Evolutionary conservation across 2,329 filamentous ascomycete genomes (phyloP).

Genomic region (Fusarium chaquense): DNA sequence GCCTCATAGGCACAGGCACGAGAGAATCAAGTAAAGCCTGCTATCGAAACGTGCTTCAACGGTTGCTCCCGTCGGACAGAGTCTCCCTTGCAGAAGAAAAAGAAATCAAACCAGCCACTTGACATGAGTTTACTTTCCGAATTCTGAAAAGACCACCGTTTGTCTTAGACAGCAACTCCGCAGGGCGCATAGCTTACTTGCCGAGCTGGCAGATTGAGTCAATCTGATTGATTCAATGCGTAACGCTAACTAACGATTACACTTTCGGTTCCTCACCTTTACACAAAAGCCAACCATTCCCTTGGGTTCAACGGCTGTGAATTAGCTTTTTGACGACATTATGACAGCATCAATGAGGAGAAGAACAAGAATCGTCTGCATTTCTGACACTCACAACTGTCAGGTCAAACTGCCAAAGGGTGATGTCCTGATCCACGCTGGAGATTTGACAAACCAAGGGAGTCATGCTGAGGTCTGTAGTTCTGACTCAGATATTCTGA

Average conservation of each 20-base stretch:
- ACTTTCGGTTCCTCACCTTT: constrained; percentile 33
- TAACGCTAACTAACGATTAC: constrained; percentile 27
- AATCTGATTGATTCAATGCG: background rate
- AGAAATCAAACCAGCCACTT: constrained; percentile 11
- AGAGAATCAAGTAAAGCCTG: constrained; percentile 22
- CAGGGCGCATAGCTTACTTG: constrained; percentile 9
- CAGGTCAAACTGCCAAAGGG: constrained; percentile 74
- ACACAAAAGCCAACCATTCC: constrained; percentile 34
- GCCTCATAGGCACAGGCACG: background rate
- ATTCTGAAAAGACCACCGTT: constrained; percentile 8
- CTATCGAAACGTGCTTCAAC: constrained; percentile 18
- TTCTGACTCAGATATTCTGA: background rate
- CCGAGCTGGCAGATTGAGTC: background rate
- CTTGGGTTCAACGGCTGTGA: constrained; percentile 26
- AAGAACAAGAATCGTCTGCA: constrained; percentile 76
- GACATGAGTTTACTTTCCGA: constrained; percentile 16
- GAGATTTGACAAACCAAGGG: constrained; percentile 81
- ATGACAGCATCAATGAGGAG: constrained; percentile 45
- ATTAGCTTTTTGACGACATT: constrained; percentile 21
- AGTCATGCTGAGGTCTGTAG: constrained; percentile 63
- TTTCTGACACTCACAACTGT: constrained; percentile 81
- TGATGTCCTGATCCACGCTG: constrained; percentile 81
- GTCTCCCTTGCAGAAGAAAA: constrained; percentile 26
- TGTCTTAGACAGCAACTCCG: constrained; percentile 41
- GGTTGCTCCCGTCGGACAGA: constrained; percentile 25